Percentiles rank a stretch among this genome's conserved stretches.
Evolutionary conservation across 768 basidiomycete genomes (phyloP).

Genomic region (Rhodotorula babjevae): DNA sequence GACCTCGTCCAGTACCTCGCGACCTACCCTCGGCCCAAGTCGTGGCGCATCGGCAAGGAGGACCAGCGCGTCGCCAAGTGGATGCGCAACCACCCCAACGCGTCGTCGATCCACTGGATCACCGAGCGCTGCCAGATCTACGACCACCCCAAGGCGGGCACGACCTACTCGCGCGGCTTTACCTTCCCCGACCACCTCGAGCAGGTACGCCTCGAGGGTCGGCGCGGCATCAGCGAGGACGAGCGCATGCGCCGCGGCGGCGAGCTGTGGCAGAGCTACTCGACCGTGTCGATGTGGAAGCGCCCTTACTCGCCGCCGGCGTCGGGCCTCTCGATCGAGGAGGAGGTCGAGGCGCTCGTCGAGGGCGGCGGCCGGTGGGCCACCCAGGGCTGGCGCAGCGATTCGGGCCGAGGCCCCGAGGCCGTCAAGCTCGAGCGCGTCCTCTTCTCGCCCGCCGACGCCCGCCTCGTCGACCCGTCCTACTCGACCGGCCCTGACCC

Average conservation of each 20-base stretch:
- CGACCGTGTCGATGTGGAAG: slow-evolving; percentile 81
- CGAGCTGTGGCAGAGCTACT: slow-evolving; percentile 56
- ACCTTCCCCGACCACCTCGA: slow-evolving; percentile 82
- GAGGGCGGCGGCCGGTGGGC: slow-evolving; percentile 58
- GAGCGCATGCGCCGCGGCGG: slow-evolving; percentile 45
- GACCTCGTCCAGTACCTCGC: slow-evolving; percentile 81
- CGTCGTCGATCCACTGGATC: slow-evolving; percentile 74
- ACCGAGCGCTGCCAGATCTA: slow-evolving; percentile 97
- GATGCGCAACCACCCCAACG: slow-evolving; percentile 75
- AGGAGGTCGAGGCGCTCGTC: slow-evolving; percentile 84
- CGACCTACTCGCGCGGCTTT: slow-evolving; percentile 92
- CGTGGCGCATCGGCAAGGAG: slow-evolving; percentile 72
- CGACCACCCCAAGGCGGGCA: slow-evolving; percentile 89
- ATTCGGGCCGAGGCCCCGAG: slow-evolving; percentile 26
- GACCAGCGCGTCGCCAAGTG: slow-evolving; percentile 90
- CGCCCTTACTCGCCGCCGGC: slow-evolving; percentile 67
- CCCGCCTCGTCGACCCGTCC: slow-evolving; percentile 5
- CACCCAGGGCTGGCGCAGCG: slow-evolving; percentile 25
- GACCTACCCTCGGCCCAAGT: slow-evolving; percentile 64
- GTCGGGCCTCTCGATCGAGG: slow-evolving; percentile 58
- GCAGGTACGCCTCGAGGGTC: slow-evolving; percentile 56
- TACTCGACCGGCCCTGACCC: no score
- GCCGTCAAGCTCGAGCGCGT: slow-evolving; percentile 27
- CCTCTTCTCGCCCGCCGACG: slow-evolving; percentile 53
- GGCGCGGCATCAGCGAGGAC: slow-evolving; percentile 45